Conservation (phyloP, 768 basidiomycete species). For the Boletales sp. region DNA sequence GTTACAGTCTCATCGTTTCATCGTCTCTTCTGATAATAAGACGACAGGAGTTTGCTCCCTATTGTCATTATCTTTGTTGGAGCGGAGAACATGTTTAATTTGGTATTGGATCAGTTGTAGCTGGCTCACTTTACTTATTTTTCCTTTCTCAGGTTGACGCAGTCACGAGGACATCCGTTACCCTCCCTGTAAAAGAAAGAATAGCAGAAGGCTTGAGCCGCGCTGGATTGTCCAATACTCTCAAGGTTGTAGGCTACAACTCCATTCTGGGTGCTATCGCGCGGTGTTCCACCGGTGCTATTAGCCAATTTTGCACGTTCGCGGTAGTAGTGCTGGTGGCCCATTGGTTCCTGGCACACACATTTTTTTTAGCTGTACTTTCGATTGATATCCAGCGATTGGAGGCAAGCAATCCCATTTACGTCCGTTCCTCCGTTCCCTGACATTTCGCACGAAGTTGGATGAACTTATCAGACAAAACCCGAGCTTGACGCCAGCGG, state of each 20-base stretch:
- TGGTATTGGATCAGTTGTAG: conserved; percentile 49
- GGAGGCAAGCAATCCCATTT: conserved; percentile 48
- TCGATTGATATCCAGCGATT: conserved; percentile 95
- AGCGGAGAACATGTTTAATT: conserved; percentile 94
- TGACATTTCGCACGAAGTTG: conserved; percentile 44
- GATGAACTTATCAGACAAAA: conserved; percentile 83
- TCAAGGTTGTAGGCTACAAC: conserved; percentile 89
- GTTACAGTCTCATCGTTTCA: conserved; percentile 17
- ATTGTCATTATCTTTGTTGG: conserved; percentile 95
- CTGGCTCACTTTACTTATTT: conserved; percentile 23
- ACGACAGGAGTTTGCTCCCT: conserved; percentile 75
- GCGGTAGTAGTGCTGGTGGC: conserved; percentile 92
- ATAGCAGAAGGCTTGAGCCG: conserved; percentile 87
- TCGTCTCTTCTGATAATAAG: conserved; percentile 6
- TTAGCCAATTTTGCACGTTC: conserved; percentile 90
- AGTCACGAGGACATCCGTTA: conserved; percentile 79
- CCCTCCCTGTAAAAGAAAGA: conserved; percentile 84
- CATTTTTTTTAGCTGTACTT: conserved; percentile 91
- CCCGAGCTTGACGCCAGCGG: conserved; percentile 47
- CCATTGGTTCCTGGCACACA: conserved; percentile 96
- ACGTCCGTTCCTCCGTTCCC: neutral
- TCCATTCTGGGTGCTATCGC: conserved; percentile 73
- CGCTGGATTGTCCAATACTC: conserved; percentile 87
- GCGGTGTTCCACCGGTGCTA: conserved; percentile 70
- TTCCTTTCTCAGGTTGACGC: conserved; percentile 65